Percentiles rank a stretch among this genome's conserved stretches.
These are phyloP conservation scores for Brassica juncea DNA, from an alignment of 345 rosid species.

Conservation along the genomic window DNA sequence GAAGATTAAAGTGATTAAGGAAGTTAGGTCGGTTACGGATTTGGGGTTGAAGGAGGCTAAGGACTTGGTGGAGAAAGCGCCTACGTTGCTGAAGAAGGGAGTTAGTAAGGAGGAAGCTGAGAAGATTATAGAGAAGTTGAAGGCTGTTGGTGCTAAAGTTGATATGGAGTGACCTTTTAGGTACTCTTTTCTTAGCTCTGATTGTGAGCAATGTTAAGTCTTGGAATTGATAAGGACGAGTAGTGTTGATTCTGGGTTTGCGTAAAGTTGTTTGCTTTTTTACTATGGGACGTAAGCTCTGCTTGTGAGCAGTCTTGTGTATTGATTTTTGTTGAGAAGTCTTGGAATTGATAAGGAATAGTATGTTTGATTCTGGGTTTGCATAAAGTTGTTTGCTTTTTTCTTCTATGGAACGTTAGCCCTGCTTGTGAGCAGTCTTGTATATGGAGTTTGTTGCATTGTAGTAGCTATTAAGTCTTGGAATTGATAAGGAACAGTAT, in stretches of 20 bases:
- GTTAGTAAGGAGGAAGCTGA: constrained; percentile 90
- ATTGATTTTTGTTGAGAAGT: not conserved
- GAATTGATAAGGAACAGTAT: not conserved
- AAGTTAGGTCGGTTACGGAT: constrained; percentile 77
- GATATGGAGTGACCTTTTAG: constrained; percentile 62
- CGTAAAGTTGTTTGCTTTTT: constrained; percentile 8
- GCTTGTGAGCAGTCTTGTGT: not conserved
- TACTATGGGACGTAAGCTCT: not conserved
- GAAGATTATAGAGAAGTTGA: constrained; percentile 75
- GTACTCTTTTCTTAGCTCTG: constrained; percentile 12
- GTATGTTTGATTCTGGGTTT: not conserved
- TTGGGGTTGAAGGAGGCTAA: constrained; percentile 94
- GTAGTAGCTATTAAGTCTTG: not conserved
- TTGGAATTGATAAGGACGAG: not conserved
- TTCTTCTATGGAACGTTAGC: not conserved
- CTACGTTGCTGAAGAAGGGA: constrained; percentile 80
- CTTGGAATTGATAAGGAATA: not conserved
- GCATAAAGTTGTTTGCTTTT: constrained; percentile 7
- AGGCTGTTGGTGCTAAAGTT: constrained; percentile 85
- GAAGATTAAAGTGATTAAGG: constrained; percentile 91
- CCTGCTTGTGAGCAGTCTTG: not conserved
- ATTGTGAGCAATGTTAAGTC: not conserved
- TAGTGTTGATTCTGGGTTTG: not conserved
- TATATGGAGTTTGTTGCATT: not conserved
- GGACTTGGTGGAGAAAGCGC: constrained; percentile 96